Conservation (phyloP, 139 green algal genomes). For the Tetraselmis chui region DNA sequence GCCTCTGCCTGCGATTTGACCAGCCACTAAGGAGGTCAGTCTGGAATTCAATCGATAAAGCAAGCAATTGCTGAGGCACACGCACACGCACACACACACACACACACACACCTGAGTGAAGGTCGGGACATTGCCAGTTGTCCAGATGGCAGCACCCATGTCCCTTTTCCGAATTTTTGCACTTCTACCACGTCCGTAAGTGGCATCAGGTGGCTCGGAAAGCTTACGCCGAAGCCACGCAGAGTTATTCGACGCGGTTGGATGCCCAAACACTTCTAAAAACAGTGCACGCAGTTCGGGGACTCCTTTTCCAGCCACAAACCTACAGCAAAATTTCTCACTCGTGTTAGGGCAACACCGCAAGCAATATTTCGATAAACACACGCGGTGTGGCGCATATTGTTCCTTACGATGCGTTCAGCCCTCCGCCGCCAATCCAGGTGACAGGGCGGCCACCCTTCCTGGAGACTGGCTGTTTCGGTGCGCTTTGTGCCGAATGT, state of each 20-base stretch:
- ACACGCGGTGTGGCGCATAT: not conserved
- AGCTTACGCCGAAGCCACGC: constrained; percentile 53
- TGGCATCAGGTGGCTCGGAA: constrained; percentile 26
- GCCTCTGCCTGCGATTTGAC: not conserved
- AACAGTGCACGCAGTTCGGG: constrained; percentile 39
- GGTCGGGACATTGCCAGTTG: constrained; percentile 10
- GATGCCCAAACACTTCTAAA: constrained; percentile 34
- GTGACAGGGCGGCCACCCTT: constrained; percentile 30
- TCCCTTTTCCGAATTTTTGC: constrained; percentile 29
- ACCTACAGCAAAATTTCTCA: constrained; percentile 23
- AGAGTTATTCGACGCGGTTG: constrained; percentile 48
- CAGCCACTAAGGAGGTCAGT: not conserved
- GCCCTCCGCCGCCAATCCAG: constrained; percentile 32
- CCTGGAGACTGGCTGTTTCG: no score
- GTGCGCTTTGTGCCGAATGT: no score
- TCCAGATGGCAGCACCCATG: constrained; percentile 39
- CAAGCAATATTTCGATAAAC: no score
- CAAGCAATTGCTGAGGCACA: not conserved
- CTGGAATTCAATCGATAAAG: not conserved
- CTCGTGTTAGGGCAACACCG: no score
- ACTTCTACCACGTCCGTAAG: constrained; percentile 23
- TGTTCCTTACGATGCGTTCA: constrained; percentile 21
- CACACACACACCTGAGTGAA: not conserved
- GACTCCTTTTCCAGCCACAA: constrained; percentile 29
- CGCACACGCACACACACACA: not conserved